Conservation (phyloP, 2,329 filamentous ascomycete species). For the Claviceps spartinae region DNA sequence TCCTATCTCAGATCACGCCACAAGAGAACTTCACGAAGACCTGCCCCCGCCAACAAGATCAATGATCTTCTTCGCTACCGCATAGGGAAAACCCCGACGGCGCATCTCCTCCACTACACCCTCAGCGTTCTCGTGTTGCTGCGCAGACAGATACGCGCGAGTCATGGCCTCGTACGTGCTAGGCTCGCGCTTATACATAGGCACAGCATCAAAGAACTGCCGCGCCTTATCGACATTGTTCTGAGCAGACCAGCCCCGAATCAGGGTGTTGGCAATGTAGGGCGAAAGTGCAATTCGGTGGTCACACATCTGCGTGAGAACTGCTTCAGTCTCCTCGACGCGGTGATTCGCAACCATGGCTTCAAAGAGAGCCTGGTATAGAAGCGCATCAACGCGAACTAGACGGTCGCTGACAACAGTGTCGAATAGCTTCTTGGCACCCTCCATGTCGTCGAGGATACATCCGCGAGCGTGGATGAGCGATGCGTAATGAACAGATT, state of each 20-base stretch:
- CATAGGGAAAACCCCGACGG: slow-evolving; percentile 74
- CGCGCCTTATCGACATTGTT: slow-evolving; percentile 69
- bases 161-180: slow-evolving; percentile 99
- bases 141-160: slow-evolving; percentile 73
- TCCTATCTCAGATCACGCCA: too few relatives aligned
- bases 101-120: slow-evolving; percentile 80
- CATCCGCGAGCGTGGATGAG: slow-evolving; percentile 94
- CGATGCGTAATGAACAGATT: slow-evolving; percentile 90
- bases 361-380: slow-evolving; percentile 96
- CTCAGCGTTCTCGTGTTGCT: slow-evolving; percentile 65
- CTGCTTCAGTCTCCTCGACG: slow-evolving; percentile 59
- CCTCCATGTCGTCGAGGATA: slow-evolving; percentile 79
- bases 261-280: slow-evolving; percentile 96
- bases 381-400: slow-evolving; percentile 63
- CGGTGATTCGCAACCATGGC: slow-evolving; percentile 90
- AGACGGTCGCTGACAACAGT: slow-evolving; percentile 54
- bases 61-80: slow-evolving; percentile 85
- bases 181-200: slow-evolving; percentile 70
- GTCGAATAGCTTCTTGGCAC: slow-evolving; percentile 72
- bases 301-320: slow-evolving; percentile 63
- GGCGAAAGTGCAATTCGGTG: slow-evolving; percentile 75
- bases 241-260: slow-evolving; percentile 87
- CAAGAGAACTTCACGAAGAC: neutral
- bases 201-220: slow-evolving; percentile 66
- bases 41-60: slow-evolving; percentile 60